Evolutionary conservation across 1,139 yeast species (phyloP), one percentile per base, ranked within the genome.

Genomic region (Yamadazyma mexicana): DNA sequence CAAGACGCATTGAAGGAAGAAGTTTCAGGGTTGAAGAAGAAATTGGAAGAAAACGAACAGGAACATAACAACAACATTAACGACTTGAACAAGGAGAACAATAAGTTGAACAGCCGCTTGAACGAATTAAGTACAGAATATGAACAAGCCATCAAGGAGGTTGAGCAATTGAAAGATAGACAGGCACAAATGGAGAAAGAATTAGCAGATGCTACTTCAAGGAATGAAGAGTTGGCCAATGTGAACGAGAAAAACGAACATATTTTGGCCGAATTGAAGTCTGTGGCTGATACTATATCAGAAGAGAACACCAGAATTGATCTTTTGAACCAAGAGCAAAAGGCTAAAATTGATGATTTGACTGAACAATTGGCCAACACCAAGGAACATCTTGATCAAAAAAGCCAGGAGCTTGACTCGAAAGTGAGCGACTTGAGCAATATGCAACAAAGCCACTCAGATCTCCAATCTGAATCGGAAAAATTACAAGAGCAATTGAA

Each of bases 101-200:
- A 42, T 17, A 42, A 39, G 31, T 25, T 42, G 17, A 42, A 39
- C 17, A 37, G 37, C 17, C 40, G 32, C 16, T 39, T 42, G 37
- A 42, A 42, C 20, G 39, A 38, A 15, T 35, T 35, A 28, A 31
- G 35, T 9, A 35, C 33, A 15, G 29, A 33, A 9, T 23, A 34
- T 34, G 29, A 31, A n/a, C 33, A 38, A 11, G 8, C 15, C 12
- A n/a, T 11, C 14, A 24, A 6, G 7, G 27, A 24, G 10, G 14
- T 8, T 3, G 26, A 17, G 10, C 26, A 31, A 18, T 20, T 31
- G 17, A 22, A 20, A 18, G 20, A 22, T 4, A 14, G 10, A 6
- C 33, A 18, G 16, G 15, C 24, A 5, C 26, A 20, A 17, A 18
- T 31, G 33, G 25, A 20, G 16, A 31, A 31, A n/a, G 33, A 31